phyloP scores from a whole-genome alignment of 2,329 filamentous ascomycete species.

The Aspergillus pseudoviridinutans region DNA sequence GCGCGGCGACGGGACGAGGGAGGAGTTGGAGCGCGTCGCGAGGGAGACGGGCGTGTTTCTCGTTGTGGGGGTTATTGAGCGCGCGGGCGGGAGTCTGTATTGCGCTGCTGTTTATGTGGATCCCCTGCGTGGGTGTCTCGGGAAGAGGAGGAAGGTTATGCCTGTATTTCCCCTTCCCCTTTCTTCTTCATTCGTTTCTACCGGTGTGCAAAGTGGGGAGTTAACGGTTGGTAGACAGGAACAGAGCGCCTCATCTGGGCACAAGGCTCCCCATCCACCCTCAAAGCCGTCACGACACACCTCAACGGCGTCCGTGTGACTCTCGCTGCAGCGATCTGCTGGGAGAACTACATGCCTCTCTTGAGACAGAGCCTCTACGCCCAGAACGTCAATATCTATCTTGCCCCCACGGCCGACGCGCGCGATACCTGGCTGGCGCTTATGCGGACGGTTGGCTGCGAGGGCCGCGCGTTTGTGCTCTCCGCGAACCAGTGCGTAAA shows the following conservation, averaged over 20 bases:
- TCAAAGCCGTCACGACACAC: slow-evolving; percentile 72
- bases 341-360: slow-evolving; percentile 96
- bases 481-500: slow-evolving; percentile 79
- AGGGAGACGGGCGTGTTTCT: slow-evolving; percentile 76
- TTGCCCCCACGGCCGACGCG: slow-evolving; percentile 83
- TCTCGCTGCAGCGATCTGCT: slow-evolving; percentile 85
- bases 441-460: slow-evolving; percentile 76
- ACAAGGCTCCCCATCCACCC: slow-evolving; percentile 72
- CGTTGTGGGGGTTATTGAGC: slow-evolving; percentile 75
- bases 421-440: slow-evolving; percentile 77
- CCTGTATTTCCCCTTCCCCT: slow-evolving; percentile 51
- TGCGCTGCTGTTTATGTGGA: slow-evolving; percentile 80
- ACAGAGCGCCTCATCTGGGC: slow-evolving; percentile 84
- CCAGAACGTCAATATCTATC: slow-evolving; percentile 87
- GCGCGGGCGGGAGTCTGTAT: slow-evolving; percentile 75
- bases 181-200: background rate
- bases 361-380: slow-evolving; percentile 78
- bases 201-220: too few species aligned
- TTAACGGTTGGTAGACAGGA: slow-evolving; percentile 54
- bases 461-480: slow-evolving; percentile 81
- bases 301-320: slow-evolving; percentile 78
- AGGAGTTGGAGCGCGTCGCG: slow-evolving; percentile 73
- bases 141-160: slow-evolving; percentile 90
- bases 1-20: slow-evolving; percentile 71
- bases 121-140: slow-evolving; percentile 66